Percentiles rank a stretch among this genome's conserved stretches.
Evolutionary conservation across 305 asterid genomes (phyloP).

Genomic region (Fraxinus nigra): DNA sequence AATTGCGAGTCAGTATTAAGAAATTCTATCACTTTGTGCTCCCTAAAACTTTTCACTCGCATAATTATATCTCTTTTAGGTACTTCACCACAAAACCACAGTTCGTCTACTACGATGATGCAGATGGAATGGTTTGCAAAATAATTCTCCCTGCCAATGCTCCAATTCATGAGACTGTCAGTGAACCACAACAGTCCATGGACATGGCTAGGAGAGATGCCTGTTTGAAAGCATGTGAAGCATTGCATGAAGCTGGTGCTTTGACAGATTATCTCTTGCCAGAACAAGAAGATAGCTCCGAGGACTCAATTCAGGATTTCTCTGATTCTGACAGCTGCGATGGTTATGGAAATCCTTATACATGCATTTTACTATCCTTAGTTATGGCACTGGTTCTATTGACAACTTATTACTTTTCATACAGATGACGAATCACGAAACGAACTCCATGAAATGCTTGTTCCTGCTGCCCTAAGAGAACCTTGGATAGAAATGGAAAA

Average conservation of each 20-base stretch:
- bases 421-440: slow-evolving; percentile 68
- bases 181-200: slow-evolving; percentile 63
- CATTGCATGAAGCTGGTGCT: slow-evolving; percentile 83
- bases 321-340: slow-evolving; percentile 60
- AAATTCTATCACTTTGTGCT: slow-evolving; percentile 19
- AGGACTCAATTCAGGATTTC: slow-evolving; percentile 40
- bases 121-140: slow-evolving; percentile 71
- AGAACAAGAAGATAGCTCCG: slow-evolving; percentile 54
- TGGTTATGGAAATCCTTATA: slow-evolving; percentile 45
- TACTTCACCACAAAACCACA: slow-evolving; percentile 75
- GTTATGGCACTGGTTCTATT: slow-evolving; percentile 19
- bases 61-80: slow-evolving; percentile 42
- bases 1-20: background rate
- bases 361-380: slow-evolving; percentile 26
- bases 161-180: slow-evolving; percentile 63
- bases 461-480: slow-evolving; percentile 74
- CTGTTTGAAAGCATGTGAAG: slow-evolving; percentile 88
- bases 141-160: slow-evolving; percentile 88
- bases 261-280: slow-evolving; percentile 92
- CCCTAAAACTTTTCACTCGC: background rate
- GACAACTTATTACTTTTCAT: slow-evolving; percentile 28
- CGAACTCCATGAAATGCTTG: slow-evolving; percentile 89
- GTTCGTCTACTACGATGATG: slow-evolving; percentile 62
- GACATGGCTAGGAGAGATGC: slow-evolving; percentile 88
- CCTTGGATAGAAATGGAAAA: slow-evolving; percentile 55